A percentile compares a stretch with the other conserved stretches of the same genome.
Evolutionary conservation across 148 eudicot genomes (phyloP).

Genomic region (Spergularia bocconei): DNA sequence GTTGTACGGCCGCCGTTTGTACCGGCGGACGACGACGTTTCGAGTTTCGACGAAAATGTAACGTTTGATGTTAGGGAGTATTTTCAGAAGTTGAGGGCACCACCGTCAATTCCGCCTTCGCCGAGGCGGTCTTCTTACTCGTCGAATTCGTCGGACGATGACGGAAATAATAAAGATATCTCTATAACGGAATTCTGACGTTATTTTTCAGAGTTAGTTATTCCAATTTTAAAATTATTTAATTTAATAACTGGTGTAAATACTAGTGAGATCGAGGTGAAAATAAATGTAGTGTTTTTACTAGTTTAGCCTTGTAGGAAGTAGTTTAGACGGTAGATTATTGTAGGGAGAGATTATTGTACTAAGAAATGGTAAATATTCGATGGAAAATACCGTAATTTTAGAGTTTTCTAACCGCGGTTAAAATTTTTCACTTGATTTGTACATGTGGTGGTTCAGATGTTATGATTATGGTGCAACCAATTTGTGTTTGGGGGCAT

Average conservation of each 20-base stretch:
- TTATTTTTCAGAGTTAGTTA: constrained; percentile 10
- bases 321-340: constrained; percentile 19
- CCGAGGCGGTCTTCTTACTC: constrained; percentile 6
- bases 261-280: constrained; percentile 6
- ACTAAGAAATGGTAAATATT: constrained; percentile 2
- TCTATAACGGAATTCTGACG: constrained; percentile 51
- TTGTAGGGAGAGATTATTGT: constrained; percentile 18
- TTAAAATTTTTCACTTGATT: constrained; percentile 15
- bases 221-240: no score
- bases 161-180: constrained; percentile 18
- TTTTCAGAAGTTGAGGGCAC: constrained; percentile 36
- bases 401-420: neutral
- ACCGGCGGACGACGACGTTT: constrained; percentile 36
- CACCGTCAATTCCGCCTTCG: constrained; percentile 29
- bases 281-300: constrained; percentile 28
- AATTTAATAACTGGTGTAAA: no score
- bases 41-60: constrained; percentile 4
- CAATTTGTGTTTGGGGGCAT: neutral
- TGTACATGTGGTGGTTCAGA: constrained; percentile 16
- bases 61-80: constrained; percentile 49
- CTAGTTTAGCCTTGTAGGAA: no score
- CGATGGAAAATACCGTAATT: constrained; percentile 24
- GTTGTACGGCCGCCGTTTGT: constrained; percentile 75
- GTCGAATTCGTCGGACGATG: constrained; percentile 6
- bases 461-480: neutral